Base-by-base conservation (phyloP, 179 eudicot species). In the Corrigiola litoralis region DNA sequence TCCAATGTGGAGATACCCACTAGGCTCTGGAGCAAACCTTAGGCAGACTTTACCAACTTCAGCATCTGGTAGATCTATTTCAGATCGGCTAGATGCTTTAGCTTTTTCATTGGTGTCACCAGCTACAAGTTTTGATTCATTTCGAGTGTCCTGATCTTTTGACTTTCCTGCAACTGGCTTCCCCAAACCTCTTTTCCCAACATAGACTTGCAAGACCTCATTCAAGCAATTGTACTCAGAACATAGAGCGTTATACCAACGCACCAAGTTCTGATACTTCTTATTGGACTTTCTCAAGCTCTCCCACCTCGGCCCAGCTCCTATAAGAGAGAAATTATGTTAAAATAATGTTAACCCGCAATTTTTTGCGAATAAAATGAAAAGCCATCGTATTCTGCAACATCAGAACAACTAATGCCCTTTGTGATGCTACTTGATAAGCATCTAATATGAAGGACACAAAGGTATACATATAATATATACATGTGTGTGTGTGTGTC, bases 21-120 rank as follows among this genome's bases (percentile, higher is more conserved):
- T 95, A 20, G 99, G 99, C 72, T 95, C 99, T 11, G 99, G 99
- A 16, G 99, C 99, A 77, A 95, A 95, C 23, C 99, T 70, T 64
- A 95, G 59, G 25, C 87, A 65, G 11, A 95, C 97, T 68, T 91
- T 86, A 52, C 97, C 99, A 56, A 82, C 65, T 66, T 85, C 88
- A 5, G 98, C 96, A 60, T 74, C 77, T 17, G 98, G 98, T 69
- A 89, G 92, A 75, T 87, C 89, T 12, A 92, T 69, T 76, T 90
- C 95, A 64, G 84, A 25, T 8, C 77, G 80, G 53, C 54, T 73
- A 3, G 58, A 68, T 27, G 75, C 59, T 76, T 69, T 83, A 16
- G 61, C 80, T 68, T 67, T 79, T 1, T 69, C 82, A 65, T 56
- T 75, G 48, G 34, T 49, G 37, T 71, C 82, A 58, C 66, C 78